Evolutionary conservation across 2,329 filamentous ascomycete species (phyloP).

Genomic region (Lachnellula subtilissima): DNA sequence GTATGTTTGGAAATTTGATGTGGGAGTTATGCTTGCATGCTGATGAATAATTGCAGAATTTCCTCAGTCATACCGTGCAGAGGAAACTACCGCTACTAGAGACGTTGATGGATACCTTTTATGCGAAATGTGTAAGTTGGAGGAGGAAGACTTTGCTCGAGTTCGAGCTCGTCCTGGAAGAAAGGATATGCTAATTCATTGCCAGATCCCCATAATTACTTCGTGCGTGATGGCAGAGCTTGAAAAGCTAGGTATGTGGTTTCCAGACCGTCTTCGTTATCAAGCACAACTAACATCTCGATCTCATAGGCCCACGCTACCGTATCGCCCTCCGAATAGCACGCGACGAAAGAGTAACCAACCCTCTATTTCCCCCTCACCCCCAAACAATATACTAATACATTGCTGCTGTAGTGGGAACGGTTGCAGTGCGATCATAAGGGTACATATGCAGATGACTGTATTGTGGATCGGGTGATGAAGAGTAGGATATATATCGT

Average conservation of each 20-base stretch:
- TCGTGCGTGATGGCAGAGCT: conserved; percentile 78
- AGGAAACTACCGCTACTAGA: conserved; percentile 84
- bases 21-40: too few relatives aligned
- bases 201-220: conserved; percentile 71
- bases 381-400: background rate
- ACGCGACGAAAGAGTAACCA: conserved; percentile 63
- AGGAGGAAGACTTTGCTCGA: too few relatives aligned
- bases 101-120: conserved; percentile 89
- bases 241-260: conserved; percentile 63
- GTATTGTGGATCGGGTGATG: conserved; percentile 66
- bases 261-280: too few relatives aligned
- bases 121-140: conserved; percentile 63
- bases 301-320: conserved; percentile 62
- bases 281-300: too few relatives aligned
- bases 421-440: conserved; percentile 85
- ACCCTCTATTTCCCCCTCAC: background rate
- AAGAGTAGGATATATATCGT: conserved; percentile 76
- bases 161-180: too few relatives aligned
- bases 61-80: conserved; percentile 84
- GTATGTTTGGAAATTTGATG: background rate
- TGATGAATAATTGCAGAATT: conserved; percentile 56
- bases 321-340: conserved; percentile 81
- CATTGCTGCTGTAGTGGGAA: conserved; percentile 51
- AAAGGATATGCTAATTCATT: too few relatives aligned
- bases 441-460: conserved; percentile 83